phyloP scores from a whole-genome alignment of 441 rosid species.

The Melastoma candidum region DNA sequence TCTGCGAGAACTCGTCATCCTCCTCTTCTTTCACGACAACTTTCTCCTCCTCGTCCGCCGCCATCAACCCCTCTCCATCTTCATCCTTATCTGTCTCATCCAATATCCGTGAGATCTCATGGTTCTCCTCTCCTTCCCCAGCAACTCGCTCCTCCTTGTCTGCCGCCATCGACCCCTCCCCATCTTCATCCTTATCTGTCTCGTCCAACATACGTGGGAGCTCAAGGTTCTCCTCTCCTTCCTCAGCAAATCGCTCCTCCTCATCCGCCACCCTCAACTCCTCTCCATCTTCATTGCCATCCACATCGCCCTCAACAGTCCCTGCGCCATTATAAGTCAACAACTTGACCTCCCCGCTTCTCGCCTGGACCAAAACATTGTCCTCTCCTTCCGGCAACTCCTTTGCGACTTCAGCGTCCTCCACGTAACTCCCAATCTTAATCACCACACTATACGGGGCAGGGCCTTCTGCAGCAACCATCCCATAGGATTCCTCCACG shows the following conservation, averaged over 20 bases:
- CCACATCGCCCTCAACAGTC: constrained; percentile 13
- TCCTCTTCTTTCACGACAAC: constrained; percentile 16
- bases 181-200: constrained; percentile 1
- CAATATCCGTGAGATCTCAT: constrained; percentile 50
- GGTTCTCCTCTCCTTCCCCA: constrained; percentile 2
- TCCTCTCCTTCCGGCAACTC: too few relatives aligned
- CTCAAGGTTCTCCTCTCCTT: constrained; percentile 20
- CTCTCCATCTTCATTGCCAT: neutral
- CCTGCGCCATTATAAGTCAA: too few relatives aligned
- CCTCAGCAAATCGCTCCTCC: constrained; percentile 15
- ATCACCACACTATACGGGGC: neutral
- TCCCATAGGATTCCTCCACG: constrained; percentile 22
- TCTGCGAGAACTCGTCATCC: constrained; percentile 36
- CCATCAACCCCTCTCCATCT: neutral
- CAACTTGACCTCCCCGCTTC: too few relatives aligned
- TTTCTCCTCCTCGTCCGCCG: constrained; percentile 5
- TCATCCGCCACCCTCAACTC: constrained; percentile 21
- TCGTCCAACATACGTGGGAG: constrained; percentile 28
- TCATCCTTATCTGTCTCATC: constrained; percentile 19
- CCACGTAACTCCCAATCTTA: too few relatives aligned
- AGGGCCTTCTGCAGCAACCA: constrained; percentile 11
- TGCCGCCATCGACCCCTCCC: constrained; percentile 11
- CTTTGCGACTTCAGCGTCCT: too few relatives aligned
- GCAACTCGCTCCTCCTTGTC: constrained; percentile 23
- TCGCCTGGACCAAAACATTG: too few relatives aligned